Base-by-base conservation (phyloP, 495 filamentous ascomycete species). In the Podospora bellae-mahoneyi region DNA sequence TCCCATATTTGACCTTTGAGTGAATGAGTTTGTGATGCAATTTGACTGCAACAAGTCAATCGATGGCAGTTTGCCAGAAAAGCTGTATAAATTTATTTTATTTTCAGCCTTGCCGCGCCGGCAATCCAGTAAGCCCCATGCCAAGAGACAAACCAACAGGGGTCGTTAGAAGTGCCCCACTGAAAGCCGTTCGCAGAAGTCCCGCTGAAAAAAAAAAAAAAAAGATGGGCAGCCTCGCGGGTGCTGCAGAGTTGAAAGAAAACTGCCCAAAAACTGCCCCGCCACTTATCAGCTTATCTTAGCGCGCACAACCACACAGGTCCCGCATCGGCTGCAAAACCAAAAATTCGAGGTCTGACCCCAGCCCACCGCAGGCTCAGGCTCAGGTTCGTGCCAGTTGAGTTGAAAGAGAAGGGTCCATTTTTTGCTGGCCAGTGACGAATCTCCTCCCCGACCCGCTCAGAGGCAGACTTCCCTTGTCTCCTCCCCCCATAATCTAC, bases 251-350 rank as follows among this genome's bases (percentile, higher is more conserved):
- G 34, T 39, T 48, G 39, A 48, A 48, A 48, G 39, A 48, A 23
- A 23, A 23, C 23, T 23, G 23, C 1, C 23, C 23, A 23, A 23
- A 23, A 23, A 48, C 39, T 68, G 63, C 70, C 44, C 26, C 63
- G 48, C 58, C 63, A 28, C 65, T 76, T 76, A 78, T 77, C 71
- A 72, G 27, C 75, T 75, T 78, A 77, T 76, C 76, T 76, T 78
- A 76, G 77, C 76, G 75, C 77, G 75, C 76, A 77, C 76, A 78
- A 77, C 72, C 70, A 48, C 70, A 48, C 68, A 74, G 61, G 69
- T 71, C 75, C 75, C 73, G 73, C 73, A 78, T 74, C 71, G 56
- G 44, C 69, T 67, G 71, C 74, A 75, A 77, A 75, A 74, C 73
- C 72, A 75, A 79, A 79, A 79, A 79, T 73, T 75, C 70, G 69